Percentiles rank a stretch among this genome's conserved stretches.
These are phyloP conservation scores for Alternaria triticimaculans DNA, from an alignment of 2,329 filamentous ascomycete genomes.

Conservation along the genomic window DNA sequence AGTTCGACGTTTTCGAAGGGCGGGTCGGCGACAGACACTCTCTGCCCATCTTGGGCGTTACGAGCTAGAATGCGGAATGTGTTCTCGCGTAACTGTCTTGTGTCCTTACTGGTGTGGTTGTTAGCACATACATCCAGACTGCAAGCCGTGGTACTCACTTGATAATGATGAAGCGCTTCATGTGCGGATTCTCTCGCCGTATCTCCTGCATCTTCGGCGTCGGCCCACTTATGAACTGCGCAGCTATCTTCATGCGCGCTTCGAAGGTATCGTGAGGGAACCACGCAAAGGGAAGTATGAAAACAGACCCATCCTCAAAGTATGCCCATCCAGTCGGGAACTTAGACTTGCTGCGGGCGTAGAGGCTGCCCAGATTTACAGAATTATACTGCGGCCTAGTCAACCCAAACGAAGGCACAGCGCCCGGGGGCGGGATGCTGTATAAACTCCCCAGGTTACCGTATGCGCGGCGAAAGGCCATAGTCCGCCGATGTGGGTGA, in stretches of 20 bases:
- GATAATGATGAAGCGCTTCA: constrained; percentile 18
- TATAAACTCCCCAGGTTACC: constrained; percentile 19
- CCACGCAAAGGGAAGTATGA: constrained; percentile 10
- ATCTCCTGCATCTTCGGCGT: constrained; percentile 13
- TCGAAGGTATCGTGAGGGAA: constrained; percentile 23
- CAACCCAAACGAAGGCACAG: not conserved
- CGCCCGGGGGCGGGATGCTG: constrained; percentile 7
- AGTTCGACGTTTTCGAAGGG: constrained; percentile 17
- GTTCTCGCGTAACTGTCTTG: not conserved
- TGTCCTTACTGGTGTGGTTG: constrained; percentile 6
- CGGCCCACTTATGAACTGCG: constrained; percentile 17
- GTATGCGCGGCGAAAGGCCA: constrained; percentile 9
- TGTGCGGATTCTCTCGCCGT: not conserved
- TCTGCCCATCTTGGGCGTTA: constrained; percentile 15
- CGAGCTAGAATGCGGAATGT: constrained; percentile 12
- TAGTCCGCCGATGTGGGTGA: not conserved
- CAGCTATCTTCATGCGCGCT: constrained; percentile 20
- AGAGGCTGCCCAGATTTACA: constrained; percentile 25
- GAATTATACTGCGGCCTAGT: constrained; percentile 1
- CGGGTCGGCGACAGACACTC: constrained; percentile 1
- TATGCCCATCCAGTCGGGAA: constrained; percentile 23
- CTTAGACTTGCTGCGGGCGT: not conserved
- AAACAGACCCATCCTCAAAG: constrained; percentile 33
- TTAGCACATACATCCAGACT: not conserved
- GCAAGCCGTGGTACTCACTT: constrained; percentile 9